Percentiles rank a stretch among this genome's conserved stretches.
Conservation (phyloP, 2,329 filamentous ascomycete genomes). For the Huntiella savannae region DNA sequence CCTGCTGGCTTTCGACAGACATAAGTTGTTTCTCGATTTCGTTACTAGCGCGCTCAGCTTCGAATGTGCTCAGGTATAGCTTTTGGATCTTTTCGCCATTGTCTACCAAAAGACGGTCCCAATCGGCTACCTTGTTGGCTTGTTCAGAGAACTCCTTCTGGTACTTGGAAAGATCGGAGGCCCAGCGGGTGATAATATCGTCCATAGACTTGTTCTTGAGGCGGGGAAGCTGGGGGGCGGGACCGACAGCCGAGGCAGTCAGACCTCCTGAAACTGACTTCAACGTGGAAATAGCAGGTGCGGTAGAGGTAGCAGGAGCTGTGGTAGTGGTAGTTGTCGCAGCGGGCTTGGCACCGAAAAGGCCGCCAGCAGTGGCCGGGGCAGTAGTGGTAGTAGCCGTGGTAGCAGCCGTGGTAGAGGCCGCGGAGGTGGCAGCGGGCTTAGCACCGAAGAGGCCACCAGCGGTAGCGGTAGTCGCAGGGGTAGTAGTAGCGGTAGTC, state of each 20-base stretch:
- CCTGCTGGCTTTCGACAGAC: slow-evolving; percentile 79
- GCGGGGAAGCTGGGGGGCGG: slow-evolving; percentile 67
- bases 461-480: slow-evolving; percentile 1
- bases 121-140: slow-evolving; percentile 66
- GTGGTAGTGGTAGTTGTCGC: slow-evolving; percentile 13
- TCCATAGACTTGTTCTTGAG: slow-evolving; percentile 99
- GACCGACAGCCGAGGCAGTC: slow-evolving; percentile 59
- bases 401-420: neutral
- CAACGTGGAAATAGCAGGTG: slow-evolving; percentile 17
- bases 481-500: slow-evolving; percentile 2
- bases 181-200: slow-evolving; percentile 94
- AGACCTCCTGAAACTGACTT: slow-evolving; percentile 25
- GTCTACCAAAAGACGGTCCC: slow-evolving; percentile 83
- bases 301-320: slow-evolving; percentile 13
- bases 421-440: slow-evolving; percentile 4
- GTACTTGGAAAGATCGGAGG: slow-evolving; percentile 83
- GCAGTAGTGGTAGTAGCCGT: slow-evolving; percentile 5
- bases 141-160: slow-evolving; percentile 92
- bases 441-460: slow-evolving; percentile 10
- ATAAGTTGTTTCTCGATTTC: slow-evolving; percentile 87
- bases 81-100: slow-evolving; percentile 92
- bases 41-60: slow-evolving; percentile 78
- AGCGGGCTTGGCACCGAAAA: slow-evolving; percentile 5
- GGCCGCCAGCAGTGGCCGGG: neutral
- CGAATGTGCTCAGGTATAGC: slow-evolving; percentile 77